Base-by-base conservation (phyloP, 202 grass and related monocot genomes). In the Tripidium arundinaceum region DNA sequence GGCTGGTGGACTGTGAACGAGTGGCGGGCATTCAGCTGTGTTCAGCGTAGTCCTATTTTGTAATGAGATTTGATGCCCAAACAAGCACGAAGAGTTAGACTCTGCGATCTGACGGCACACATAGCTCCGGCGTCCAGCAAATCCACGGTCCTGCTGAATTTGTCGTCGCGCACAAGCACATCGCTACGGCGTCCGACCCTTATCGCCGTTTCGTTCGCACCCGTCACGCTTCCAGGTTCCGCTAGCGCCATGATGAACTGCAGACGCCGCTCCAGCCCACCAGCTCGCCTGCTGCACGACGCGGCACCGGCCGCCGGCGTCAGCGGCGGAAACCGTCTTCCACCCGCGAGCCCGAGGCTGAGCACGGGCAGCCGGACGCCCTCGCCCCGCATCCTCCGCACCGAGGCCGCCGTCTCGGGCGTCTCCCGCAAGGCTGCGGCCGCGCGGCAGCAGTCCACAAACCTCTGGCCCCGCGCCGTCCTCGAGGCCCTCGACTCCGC, bases 401-500 rank as follows among this genome's bases (percentile, higher is more conserved):
- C 92, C 4, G 95, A 93, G 75, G 88, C 90, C 47, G 90, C 92
- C 27, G 74, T 93, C 41, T 82, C 91, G 1, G 88, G 86, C 26
- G 72, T 98, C 68, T 83, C 87, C 15, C 81, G 83, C 65, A 93
- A 91, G 79, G 87, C 88, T 10, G 27, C 72, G 27, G 42, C 46
- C 36, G 46, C 60, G 70, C 67, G 22, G 77, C 89, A 79, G 71
- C 86, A 90, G 12, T 93, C 83, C 70, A 79, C 84, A 33, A 19
- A 80, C 58, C 84, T 98, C 55, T 94, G 79, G 86, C 95, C 92
- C 27, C 88, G 86, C 62, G 84, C 95, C 50, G 90, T 98, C 69
- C 84, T 98, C 62, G 84, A 98, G 83, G 92, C 88, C 36, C 90
- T 98, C 57, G 92, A 91, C 37, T 81, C 89, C 64, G 82, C 95